Conservation (phyloP, 495 filamentous ascomycete species). For the Acidiella bohemica region DNA sequence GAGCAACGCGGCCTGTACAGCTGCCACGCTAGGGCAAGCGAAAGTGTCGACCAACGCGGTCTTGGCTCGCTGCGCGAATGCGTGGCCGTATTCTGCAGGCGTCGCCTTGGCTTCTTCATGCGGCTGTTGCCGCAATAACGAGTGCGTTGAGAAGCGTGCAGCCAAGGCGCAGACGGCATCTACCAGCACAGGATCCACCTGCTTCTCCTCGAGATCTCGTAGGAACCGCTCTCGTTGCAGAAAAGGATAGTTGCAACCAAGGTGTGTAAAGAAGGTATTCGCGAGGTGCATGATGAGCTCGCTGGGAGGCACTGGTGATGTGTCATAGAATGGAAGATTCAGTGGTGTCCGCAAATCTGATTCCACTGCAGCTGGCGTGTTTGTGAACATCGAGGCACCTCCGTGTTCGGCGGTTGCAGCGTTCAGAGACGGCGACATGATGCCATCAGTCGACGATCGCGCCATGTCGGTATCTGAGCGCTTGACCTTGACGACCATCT, state of each 20-base stretch:
- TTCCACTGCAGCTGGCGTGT: constrained; percentile 14
- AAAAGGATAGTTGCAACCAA: constrained; percentile 76
- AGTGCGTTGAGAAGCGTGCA: constrained; percentile 64
- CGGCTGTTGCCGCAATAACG: constrained; percentile 38
- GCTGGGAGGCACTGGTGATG: constrained; percentile 50
- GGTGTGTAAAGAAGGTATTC: constrained; percentile 62
- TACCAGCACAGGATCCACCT: constrained; percentile 73
- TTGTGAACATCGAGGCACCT: neutral
- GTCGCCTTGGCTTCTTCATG: constrained; percentile 22
- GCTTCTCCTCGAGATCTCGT: constrained; percentile 57
- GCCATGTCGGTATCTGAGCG: constrained; percentile 33
- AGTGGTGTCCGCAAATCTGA: constrained; percentile 39
- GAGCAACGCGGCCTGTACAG: constrained; percentile 64
- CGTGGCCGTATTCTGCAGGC: constrained; percentile 46
- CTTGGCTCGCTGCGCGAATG: constrained; percentile 68
- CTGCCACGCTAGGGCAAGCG: constrained; percentile 62
- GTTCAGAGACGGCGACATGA: neutral
- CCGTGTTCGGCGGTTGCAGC: neutral
- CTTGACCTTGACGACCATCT: constrained; percentile 72
- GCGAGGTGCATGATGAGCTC: constrained; percentile 60
- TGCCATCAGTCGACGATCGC: constrained; percentile 24
- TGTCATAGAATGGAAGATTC: constrained; percentile 68
- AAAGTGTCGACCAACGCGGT: constrained; percentile 60
- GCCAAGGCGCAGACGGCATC: constrained; percentile 70
- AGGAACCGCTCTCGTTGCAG: constrained; percentile 55